phyloP scores from a whole-genome alignment of 768 basidiomycete genomes.

The Epithele typhae region DNA sequence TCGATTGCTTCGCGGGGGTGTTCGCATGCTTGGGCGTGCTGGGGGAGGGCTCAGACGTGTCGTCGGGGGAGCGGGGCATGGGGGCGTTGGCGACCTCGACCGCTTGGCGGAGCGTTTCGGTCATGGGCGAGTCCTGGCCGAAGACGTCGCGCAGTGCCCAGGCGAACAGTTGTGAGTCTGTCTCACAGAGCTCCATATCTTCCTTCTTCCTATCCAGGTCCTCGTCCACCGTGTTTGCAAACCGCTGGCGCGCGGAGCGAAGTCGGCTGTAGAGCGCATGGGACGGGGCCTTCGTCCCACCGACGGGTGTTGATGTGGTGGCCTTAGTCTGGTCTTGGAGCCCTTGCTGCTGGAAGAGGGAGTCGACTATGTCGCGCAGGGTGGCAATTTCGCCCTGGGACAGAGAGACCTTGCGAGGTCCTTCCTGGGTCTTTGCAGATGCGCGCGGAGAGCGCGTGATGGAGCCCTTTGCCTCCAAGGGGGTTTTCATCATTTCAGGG shows the following conservation, averaged over 20 bases:
- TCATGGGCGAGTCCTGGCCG: constrained; percentile 47
- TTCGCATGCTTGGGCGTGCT: constrained; percentile 9
- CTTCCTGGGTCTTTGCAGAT: constrained; percentile 13
- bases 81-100: constrained; percentile 17
- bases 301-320: constrained; percentile 3
- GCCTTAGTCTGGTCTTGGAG: neutral
- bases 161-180: constrained; percentile 64
- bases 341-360: constrained; percentile 49
- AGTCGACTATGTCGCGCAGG: constrained; percentile 70
- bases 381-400: constrained; percentile 62
- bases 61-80: constrained; percentile 11
- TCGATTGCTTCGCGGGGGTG: neutral
- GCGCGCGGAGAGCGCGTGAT: constrained; percentile 6
- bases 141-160: constrained; percentile 76
- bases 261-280: constrained; percentile 54
- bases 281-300: constrained; percentile 42
- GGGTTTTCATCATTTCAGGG: constrained; percentile 36
- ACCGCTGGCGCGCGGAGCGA: constrained; percentile 44
- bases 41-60: no score
- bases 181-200: constrained; percentile 63
- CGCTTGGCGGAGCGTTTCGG: constrained; percentile 40
- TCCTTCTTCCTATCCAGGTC: constrained; percentile 62
- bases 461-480: constrained; percentile 4
- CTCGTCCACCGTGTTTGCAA: constrained; percentile 79
- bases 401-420: constrained; percentile 47